phyloP scores from a whole-genome alignment of 176 grass and related monocot genomes.

The Cenchrus americanus region DNA sequence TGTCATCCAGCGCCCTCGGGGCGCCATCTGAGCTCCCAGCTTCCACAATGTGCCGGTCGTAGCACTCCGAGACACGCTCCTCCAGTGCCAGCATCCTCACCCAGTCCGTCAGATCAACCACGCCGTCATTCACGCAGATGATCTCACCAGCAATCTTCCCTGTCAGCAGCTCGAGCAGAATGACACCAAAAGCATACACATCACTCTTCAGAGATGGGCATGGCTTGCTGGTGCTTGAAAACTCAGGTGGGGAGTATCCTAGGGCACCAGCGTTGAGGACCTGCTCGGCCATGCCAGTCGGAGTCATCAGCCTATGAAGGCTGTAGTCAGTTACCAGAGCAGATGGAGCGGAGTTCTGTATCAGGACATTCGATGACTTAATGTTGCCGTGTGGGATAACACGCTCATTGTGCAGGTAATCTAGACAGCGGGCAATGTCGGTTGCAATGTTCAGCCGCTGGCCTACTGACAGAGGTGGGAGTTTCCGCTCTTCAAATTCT shows the following conservation, averaged over 20 bases:
- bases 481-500: slow-evolving; percentile 70
- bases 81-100: slow-evolving; percentile 74
- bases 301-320: slow-evolving; percentile 80
- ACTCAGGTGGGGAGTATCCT: slow-evolving; percentile 86
- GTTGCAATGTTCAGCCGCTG: slow-evolving; percentile 65
- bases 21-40: slow-evolving; percentile 29
- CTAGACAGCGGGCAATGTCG: slow-evolving; percentile 63
- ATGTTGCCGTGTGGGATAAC: slow-evolving; percentile 93
- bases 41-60: slow-evolving; percentile 53
- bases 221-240: slow-evolving; percentile 83
- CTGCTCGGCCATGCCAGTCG: slow-evolving; percentile 68
- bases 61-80: slow-evolving; percentile 71
- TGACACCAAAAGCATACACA: slow-evolving; percentile 85
- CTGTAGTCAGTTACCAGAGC: slow-evolving; percentile 77
- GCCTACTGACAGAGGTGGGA: slow-evolving; percentile 54
- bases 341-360: slow-evolving; percentile 47
- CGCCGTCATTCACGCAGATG: slow-evolving; percentile 64
- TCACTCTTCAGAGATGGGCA: slow-evolving; percentile 89
- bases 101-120: slow-evolving; percentile 91
- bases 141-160: slow-evolving; percentile 82
- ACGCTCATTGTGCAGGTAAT: slow-evolving; percentile 81
- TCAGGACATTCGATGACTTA: slow-evolving; percentile 77
- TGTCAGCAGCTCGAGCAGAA: slow-evolving; percentile 84
- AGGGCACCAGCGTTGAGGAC: slow-evolving; percentile 76
- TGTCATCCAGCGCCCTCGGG: slow-evolving; percentile 55